Conservation (phyloP, 2,329 filamentous ascomycete genomes). For the Epichloe gansuensis region DNA sequence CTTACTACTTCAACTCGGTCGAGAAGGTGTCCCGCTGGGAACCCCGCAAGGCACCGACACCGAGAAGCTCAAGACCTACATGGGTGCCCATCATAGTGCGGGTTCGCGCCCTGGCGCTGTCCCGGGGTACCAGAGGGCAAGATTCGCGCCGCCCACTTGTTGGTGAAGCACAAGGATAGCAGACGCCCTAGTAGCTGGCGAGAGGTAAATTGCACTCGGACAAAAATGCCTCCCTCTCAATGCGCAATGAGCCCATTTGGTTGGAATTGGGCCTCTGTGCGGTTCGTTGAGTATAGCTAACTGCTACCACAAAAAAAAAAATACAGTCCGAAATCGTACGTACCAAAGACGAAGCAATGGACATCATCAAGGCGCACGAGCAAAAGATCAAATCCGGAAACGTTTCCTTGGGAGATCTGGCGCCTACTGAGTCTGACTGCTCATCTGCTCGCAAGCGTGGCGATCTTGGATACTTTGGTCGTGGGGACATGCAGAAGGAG, state of each 20-base stretch:
- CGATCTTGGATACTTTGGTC: constrained; percentile 89
- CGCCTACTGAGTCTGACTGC: constrained; percentile 84
- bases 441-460: constrained; percentile 89
- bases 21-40: constrained; percentile 93
- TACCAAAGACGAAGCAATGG: constrained; percentile 72
- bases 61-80: constrained; percentile 86
- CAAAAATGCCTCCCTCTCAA: background rate
- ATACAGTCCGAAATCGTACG: constrained; percentile 65
- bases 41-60: constrained; percentile 80
- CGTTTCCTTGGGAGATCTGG: constrained; percentile 66
- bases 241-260: accelerated
- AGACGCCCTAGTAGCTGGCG: constrained; percentile 87
- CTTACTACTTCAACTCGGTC: constrained; percentile 90
- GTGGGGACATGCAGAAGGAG: constrained; percentile 95
- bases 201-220: constrained; percentile 35
- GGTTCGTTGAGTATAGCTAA: background rate
- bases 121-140: constrained; percentile 52
- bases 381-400: constrained; percentile 60
- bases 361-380: constrained; percentile 66
- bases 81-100: constrained; percentile 73
- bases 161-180: constrained; percentile 87
- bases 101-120: constrained; percentile 29
- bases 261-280: no score
- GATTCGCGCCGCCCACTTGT: constrained; percentile 83
- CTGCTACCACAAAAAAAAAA: background rate